A percentile compares a stretch with the other conserved stretches of the same genome.
These are phyloP conservation scores for Boletellus deceptivus DNA, from an alignment of 1,284 basidiomycete genomes.

Conservation along the genomic window DNA sequence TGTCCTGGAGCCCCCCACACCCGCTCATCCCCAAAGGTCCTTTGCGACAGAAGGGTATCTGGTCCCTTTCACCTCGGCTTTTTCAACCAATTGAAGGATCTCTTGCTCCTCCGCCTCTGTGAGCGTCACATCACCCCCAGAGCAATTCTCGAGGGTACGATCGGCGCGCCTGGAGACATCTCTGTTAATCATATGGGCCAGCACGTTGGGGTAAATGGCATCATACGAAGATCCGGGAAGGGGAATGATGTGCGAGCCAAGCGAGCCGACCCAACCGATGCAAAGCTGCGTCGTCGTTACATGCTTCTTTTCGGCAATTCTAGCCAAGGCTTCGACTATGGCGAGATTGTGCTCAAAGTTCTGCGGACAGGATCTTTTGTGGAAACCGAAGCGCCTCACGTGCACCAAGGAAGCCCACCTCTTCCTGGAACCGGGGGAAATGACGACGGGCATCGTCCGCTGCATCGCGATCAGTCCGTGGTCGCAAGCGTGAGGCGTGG, in stretches of 20 bases:
- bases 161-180: constrained; percentile 12
- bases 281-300: constrained; percentile 57
- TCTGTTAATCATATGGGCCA: constrained; percentile 1
- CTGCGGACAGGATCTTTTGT: constrained; percentile 10
- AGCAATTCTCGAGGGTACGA: constrained; percentile 27
- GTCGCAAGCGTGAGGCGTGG: not conserved
- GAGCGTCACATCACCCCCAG: constrained; percentile 20
- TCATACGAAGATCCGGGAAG: constrained; percentile 31
- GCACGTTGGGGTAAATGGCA: not conserved
- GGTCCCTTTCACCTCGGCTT: constrained; percentile 14
- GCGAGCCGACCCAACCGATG: constrained; percentile 52
- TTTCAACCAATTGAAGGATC: constrained; percentile 16
- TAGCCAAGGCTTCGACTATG: constrained; percentile 46
- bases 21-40: constrained; percentile 21
- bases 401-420: constrained; percentile 18
- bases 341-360: constrained; percentile 53
- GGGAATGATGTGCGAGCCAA: constrained; percentile 28
- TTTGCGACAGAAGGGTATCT: constrained; percentile 15
- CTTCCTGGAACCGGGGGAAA: constrained; percentile 29
- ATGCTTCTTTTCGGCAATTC: constrained; percentile 46
- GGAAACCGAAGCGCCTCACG: not conserved
- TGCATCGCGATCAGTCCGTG: constrained; percentile 1
- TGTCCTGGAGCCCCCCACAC: too few species aligned
- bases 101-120: constrained; percentile 20
- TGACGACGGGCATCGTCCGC: constrained; percentile 25